These are phyloP conservation scores for Fagopyrum tataricum DNA, from an alignment of 148 eudicot genomes.

Conservation along the genomic window DNA sequence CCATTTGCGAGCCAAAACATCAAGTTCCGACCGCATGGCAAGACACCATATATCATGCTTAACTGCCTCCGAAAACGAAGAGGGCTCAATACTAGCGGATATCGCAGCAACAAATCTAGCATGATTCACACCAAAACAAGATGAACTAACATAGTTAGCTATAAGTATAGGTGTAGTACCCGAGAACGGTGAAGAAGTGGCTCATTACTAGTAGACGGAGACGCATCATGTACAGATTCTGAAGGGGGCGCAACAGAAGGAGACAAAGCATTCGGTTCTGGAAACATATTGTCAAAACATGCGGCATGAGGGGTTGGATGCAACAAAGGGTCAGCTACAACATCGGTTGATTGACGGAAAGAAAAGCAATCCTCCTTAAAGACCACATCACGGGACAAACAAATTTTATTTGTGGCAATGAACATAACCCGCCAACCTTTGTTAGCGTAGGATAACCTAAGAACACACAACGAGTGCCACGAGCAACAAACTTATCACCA, in stretches of 20 bases:
- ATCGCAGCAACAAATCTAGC: not conserved
- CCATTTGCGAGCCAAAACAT: not conserved
- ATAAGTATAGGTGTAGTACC: no score
- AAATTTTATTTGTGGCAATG: no score
- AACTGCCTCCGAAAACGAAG: not conserved
- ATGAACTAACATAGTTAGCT: not conserved
- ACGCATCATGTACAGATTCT: no score
- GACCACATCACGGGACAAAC: no score
- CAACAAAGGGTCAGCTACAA: not conserved
- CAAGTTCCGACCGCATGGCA: not conserved
- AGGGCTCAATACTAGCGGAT: not conserved
- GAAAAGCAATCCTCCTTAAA: not conserved
- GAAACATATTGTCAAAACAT: no score
- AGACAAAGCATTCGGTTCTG: no score
- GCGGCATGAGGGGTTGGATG: not conserved
- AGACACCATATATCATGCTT: not conserved
- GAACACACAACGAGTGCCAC: not conserved
- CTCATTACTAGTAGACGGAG: not conserved
- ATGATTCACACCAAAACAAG: not conserved
- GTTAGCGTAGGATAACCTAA: no score
- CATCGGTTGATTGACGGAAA: not conserved
- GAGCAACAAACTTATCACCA: not conserved
- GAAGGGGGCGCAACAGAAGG: no score
- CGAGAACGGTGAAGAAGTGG: no score
- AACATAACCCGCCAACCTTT: no score